Percentiles rank a stretch among this genome's conserved stretches.
Conservation (phyloP, 208 protist species). For the Crithidia acanthocephali region DNA sequence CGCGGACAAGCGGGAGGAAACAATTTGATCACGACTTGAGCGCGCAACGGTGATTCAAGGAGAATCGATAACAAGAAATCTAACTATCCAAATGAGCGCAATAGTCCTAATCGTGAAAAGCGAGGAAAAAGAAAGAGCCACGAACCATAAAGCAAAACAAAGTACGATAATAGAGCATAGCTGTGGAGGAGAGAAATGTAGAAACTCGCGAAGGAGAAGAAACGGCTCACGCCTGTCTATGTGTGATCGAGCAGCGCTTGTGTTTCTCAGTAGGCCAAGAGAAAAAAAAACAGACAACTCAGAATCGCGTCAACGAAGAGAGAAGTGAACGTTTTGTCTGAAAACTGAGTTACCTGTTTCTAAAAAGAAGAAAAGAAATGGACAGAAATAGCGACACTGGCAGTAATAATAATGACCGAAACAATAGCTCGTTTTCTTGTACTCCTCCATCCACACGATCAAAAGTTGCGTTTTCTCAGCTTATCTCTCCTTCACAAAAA, state of each 20-base stretch:
- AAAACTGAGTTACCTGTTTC: not conserved
- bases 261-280: no score
- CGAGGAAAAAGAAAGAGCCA: not conserved
- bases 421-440: not conserved
- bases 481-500: not conserved
- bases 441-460: not conserved
- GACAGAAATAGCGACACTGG: not conserved
- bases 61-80: no score
- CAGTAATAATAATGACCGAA: not conserved
- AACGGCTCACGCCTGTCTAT: not conserved
- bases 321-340: not conserved
- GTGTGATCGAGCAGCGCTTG: not conserved
- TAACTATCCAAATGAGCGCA: no score
- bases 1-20: not conserved
- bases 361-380: not conserved
- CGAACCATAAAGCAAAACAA: conserved; percentile 19
- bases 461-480: not conserved
- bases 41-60: no score
- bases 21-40: not conserved
- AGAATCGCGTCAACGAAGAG: not conserved
- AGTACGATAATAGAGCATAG: conserved; percentile 32
- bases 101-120: no score
- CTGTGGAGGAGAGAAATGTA: conserved; percentile 16
- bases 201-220: conserved; percentile 12
- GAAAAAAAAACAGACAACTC: no score